Conservation (phyloP, 257 asterid species). For the Cinchona pubescens region DNA sequence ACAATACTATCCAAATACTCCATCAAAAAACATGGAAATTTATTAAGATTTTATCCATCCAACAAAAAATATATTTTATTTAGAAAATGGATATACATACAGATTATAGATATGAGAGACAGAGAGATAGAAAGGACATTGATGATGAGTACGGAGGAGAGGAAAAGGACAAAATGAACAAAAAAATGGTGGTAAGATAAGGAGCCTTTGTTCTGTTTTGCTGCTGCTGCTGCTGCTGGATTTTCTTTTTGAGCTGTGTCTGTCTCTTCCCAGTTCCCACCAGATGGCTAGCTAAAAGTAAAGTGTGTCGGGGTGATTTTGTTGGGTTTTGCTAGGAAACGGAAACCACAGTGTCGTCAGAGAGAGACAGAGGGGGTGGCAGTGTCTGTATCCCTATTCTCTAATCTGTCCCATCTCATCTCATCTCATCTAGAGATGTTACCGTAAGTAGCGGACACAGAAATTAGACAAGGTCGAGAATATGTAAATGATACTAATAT, state of each 20-base stretch:
- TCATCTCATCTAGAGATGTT: too few species aligned
- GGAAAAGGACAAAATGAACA: constrained; percentile 12
- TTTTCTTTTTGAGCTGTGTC: background rate
- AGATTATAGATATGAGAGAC: constrained; percentile 7
- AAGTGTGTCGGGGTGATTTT: too few species aligned
- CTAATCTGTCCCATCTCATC: constrained; percentile 13
- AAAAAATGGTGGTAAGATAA: background rate
- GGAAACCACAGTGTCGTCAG: constrained; percentile 12
- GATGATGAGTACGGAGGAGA: constrained; percentile 13
- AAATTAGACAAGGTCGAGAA: too few species aligned
- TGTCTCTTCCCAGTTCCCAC: too few species aligned
- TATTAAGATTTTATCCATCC: too few species aligned
- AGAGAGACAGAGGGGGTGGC: constrained; percentile 7
- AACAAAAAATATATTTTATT: too few species aligned
- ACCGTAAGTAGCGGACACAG: too few species aligned
- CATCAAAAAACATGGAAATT: too few species aligned
- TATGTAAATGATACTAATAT: too few species aligned
- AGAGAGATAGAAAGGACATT: constrained; percentile 11
- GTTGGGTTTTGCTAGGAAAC: background rate
- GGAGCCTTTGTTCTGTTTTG: background rate
- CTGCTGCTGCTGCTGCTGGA: background rate
- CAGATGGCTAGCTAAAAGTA: too few species aligned
- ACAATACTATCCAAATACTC: too few species aligned
- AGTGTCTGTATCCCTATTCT: constrained; percentile 12
- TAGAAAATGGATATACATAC: too few species aligned